A percentile compares a stretch with the other conserved stretches of the same genome.
Conservation (phyloP, 2,329 filamentous ascomycete genomes). For the Claviceps pusilla region DNA sequence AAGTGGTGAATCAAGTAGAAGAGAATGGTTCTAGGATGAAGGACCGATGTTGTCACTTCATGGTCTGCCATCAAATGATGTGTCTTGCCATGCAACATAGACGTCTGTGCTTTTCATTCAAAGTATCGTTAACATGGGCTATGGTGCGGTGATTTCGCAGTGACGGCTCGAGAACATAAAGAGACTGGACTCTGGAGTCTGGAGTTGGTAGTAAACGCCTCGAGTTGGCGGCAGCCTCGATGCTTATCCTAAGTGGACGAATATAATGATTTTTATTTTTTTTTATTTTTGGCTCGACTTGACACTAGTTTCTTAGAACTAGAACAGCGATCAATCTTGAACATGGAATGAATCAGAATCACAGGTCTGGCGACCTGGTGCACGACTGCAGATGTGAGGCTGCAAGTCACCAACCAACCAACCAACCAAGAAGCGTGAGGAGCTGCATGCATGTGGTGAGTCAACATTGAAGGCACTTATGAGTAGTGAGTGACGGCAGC, state of each 20-base stretch:
- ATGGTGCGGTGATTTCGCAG: background rate
- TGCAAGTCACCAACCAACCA: background rate
- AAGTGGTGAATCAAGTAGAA: background rate
- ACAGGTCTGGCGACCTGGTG: background rate
- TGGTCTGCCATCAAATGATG: background rate
- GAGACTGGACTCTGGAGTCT: background rate
- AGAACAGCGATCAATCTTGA: too few species aligned
- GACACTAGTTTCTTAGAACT: background rate
- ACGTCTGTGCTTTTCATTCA: background rate
- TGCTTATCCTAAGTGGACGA: background rate
- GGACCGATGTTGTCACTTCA: background rate
- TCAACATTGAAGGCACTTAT: background rate
- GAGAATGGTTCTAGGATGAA: background rate
- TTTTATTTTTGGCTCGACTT: background rate
- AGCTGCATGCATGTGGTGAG: too few species aligned
- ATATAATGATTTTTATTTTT: background rate
- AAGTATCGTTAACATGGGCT: background rate
- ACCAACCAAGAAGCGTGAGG: background rate
- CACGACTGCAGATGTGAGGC: background rate
- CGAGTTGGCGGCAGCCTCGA: background rate
- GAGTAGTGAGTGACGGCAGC: background rate
- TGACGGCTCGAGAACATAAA: background rate
- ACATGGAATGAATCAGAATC: background rate
- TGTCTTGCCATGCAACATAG: background rate
- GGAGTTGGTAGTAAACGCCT: background rate